Evolutionary conservation across 208 protist species (phyloP).

Genomic region (Trypanosoma avium): DNA sequence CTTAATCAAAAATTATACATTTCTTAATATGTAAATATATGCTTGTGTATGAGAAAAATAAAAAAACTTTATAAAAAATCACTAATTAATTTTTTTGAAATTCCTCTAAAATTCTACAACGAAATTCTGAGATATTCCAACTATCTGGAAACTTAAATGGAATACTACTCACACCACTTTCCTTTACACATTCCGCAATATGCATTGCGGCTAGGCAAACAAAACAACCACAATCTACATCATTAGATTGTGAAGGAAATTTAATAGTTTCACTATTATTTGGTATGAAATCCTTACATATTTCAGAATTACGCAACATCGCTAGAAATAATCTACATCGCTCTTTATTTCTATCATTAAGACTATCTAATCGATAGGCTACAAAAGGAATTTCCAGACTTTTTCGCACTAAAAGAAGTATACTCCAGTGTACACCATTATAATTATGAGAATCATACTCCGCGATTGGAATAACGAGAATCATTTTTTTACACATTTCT

Average conservation of each 20-base stretch:
- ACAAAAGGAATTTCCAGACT: constrained; percentile 12
- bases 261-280: not conserved
- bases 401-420: constrained; percentile 1
- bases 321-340: not conserved
- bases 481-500: constrained; percentile 1
- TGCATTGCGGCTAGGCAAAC: constrained; percentile 10
- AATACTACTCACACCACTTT: not conserved
- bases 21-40: too few species aligned
- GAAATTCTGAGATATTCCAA: constrained; percentile 3
- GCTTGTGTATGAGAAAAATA: not conserved
- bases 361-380: constrained; percentile 15
- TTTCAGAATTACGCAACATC: constrained; percentile 2
- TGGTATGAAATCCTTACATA: constrained; percentile 4
- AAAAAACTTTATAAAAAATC: not conserved
- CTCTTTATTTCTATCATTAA: constrained; percentile 4
- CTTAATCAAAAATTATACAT: too few species aligned
- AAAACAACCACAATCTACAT: constrained; percentile 23
- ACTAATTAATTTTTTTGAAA: too few species aligned
- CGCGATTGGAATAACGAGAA: constrained; percentile 22
- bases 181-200: constrained; percentile 4
- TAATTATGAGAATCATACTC: not conserved
- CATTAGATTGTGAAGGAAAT: constrained; percentile 21
- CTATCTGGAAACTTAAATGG: not conserved
- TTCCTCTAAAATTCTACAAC: too few species aligned
- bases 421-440: constrained; percentile 17